phyloP scores from a whole-genome alignment of 352 stramenopile genomes.

The Pelagophyceae sp. region DNA sequence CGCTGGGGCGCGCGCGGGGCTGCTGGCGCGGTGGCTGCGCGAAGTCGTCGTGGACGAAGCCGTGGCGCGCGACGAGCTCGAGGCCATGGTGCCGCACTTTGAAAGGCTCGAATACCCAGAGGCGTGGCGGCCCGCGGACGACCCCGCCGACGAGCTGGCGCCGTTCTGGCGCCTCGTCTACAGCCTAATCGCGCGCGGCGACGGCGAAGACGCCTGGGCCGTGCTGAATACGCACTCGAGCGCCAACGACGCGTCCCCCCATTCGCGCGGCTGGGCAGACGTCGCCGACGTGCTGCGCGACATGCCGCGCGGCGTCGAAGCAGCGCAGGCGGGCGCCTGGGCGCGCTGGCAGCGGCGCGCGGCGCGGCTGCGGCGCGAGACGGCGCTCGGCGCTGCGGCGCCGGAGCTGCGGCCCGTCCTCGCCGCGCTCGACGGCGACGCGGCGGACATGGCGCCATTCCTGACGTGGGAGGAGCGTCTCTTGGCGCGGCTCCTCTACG shows the following conservation, averaged over 20 bases:
- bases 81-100: not conserved
- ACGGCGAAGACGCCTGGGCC: not conserved
- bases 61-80: not conserved
- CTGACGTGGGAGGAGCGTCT: not conserved
- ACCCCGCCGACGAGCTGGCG: not conserved
- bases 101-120: not conserved
- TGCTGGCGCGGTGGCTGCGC: not conserved
- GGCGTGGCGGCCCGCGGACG: not conserved
- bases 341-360: not conserved
- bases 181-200: not conserved
- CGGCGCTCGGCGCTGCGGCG: not conserved
- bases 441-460: not conserved
- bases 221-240: not conserved
- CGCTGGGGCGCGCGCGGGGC: no score
- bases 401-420: not conserved
- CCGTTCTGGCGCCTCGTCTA: not conserved
- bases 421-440: not conserved
- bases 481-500: not conserved
- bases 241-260: no score
- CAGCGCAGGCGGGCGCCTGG: not conserved
- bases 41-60: not conserved
- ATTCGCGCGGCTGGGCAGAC: not conserved
- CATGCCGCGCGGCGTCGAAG: not conserved
- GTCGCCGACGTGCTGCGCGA: not conserved
- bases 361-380: not conserved